Conservation (phyloP, 345 rosid genomes). For the Cardiospermum halicacabum region DNA sequence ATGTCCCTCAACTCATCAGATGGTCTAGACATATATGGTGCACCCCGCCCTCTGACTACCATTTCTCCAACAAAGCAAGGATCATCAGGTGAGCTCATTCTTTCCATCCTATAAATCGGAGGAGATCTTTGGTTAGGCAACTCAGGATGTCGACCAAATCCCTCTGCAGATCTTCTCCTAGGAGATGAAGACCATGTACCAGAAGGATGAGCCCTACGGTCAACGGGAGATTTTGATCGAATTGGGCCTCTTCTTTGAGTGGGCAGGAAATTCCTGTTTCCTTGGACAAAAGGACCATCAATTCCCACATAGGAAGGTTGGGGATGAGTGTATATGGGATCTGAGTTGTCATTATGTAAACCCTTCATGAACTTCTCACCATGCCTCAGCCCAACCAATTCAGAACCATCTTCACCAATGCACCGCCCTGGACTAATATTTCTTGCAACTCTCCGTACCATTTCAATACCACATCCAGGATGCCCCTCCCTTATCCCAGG, state of each 20-base stretch:
- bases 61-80: conserved; percentile 54
- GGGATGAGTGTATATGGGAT: conserved; percentile 40
- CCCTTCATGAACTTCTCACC: conserved; percentile 51
- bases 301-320: conserved; percentile 51
- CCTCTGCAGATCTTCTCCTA: conserved; percentile 71
- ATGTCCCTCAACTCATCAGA: conserved; percentile 56
- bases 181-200: conserved; percentile 67
- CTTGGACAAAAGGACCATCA: conserved; percentile 47
- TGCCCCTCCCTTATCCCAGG: conserved; percentile 48
- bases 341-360: conserved; percentile 36
- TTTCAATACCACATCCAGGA: conserved; percentile 34
- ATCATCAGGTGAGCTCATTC: conserved; percentile 61
- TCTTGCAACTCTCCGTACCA: conserved; percentile 48
- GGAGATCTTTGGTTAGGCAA: conserved; percentile 59
- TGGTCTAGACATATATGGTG: conserved; percentile 58
- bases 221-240: conserved; percentile 65
- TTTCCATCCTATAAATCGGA: conserved; percentile 55
- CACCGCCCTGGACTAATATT: conserved; percentile 37
- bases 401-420: conserved; percentile 52
- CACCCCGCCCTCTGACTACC: conserved; percentile 57
- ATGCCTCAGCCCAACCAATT: conserved; percentile 54
- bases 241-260: conserved; percentile 41
- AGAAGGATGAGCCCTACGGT: conserved; percentile 57
- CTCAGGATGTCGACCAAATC: conserved; percentile 53
- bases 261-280: conserved; percentile 48